Evolutionary conservation across 257 asterid species (phyloP).

Genomic region (Fraxinus excelsior): DNA sequence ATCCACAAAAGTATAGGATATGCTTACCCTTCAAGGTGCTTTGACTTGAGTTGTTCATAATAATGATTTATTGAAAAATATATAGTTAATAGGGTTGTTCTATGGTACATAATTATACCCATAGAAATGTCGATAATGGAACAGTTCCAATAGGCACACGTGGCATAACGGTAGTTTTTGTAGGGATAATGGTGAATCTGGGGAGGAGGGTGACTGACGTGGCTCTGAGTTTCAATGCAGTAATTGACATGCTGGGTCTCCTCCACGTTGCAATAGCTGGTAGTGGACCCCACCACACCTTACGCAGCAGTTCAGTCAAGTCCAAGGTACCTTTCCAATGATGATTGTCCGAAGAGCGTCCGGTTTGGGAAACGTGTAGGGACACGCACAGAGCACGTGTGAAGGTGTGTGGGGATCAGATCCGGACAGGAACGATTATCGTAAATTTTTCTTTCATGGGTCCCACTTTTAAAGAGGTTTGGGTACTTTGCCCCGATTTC

Average conservation of each 20-base stretch:
- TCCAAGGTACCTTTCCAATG: neutral
- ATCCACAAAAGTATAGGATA: no score
- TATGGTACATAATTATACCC: no score
- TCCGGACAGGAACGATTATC: neutral
- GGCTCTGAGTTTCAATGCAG: neutral
- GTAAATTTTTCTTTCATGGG: neutral
- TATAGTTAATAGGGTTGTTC: no score
- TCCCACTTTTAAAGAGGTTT: no score
- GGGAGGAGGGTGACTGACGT: neutral
- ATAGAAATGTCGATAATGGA: no score
- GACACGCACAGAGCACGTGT: neutral
- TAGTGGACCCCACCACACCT: neutral
- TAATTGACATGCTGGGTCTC: neutral
- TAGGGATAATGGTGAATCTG: neutral
- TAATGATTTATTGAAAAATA: no score
- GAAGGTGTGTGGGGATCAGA: neutral
- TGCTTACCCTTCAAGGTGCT: no score
- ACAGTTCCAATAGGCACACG: no score
- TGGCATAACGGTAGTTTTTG: no score
- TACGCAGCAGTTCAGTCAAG: slow-evolving; percentile 4
- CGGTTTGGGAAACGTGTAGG: neutral
- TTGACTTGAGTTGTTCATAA: no score
- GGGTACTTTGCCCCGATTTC: no score
- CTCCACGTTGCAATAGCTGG: neutral
- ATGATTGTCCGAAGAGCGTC: slow-evolving; percentile 1